Evolutionary conservation across 345 rosid genomes (phyloP), one percentile per base, ranked within the genome.

Genomic region (Reutealis trisperma): DNA sequence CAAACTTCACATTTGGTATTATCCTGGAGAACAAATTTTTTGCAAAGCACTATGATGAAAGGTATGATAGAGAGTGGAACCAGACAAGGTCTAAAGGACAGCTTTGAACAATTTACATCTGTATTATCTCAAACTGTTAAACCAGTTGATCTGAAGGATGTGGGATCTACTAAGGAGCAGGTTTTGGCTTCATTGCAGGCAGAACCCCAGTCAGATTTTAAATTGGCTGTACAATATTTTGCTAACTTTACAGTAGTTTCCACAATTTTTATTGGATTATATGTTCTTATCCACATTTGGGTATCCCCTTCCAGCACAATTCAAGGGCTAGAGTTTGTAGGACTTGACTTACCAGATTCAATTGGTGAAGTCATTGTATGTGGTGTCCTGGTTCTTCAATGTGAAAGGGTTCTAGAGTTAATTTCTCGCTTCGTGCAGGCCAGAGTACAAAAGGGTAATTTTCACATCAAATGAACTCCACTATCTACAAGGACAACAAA

Each of bases 41-140:
- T 92, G 78, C 99, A 95, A 86, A 90, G 92, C 83, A 89, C 97
- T 51, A 93, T 92, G 94, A 93, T 95, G 94, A 92, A 82, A 87
- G 84, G 98, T 49, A 92, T 95, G 97, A 95, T 93, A 80, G 98
- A 95, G 81, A 92, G 88, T 78, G 99, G 98, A 66, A 94, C 97
- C 52, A 86, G 96, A 21, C 89, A 85, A 80, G 99, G 97, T 80
- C 66, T 95, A 57, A 95, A 84, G 86, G 98, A 95, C 25, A 93
- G 88, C 75, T 93, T 84, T 63, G 99, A 90, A 80, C 91, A 83
- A 75, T 92, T 82, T 83, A 86, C 87, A 8, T 77, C 84, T 81
- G 59, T 93, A 62, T 78, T 95, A 67, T 89, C 89, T 80, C 90
- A 93, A 87, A 85, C 58, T 57, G 86, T 92, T 74, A 90, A 93